A percentile compares a stretch with the other conserved stretches of the same genome.
These are phyloP conservation scores for Trypanosoma melophagium DNA, from an alignment of 208 protist genomes.

Conservation along the genomic window DNA sequence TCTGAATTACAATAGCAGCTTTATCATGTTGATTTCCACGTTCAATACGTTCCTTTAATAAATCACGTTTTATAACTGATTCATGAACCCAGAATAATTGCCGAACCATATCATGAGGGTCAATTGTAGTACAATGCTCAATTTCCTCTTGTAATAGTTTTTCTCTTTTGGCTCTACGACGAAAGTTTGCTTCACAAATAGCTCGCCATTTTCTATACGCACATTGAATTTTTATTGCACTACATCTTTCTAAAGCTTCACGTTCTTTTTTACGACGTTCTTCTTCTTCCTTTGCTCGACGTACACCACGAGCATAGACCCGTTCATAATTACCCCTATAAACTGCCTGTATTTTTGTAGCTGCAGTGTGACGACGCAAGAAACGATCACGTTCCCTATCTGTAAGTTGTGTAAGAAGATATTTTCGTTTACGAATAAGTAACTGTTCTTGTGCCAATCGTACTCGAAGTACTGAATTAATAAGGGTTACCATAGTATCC, in stretches of 20 bases:
- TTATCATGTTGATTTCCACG: conserved; percentile 21
- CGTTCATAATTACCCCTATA: conserved; percentile 85
- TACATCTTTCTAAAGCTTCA: conserved; percentile 42
- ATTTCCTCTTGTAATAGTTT: conserved; percentile 47
- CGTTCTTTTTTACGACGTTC: conserved; percentile 34
- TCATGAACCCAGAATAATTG: conserved; percentile 86
- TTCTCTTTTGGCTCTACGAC: conserved; percentile 37
- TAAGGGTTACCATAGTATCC: conserved; percentile 47
- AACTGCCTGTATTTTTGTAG: conserved; percentile 67
- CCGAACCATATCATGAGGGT: conserved; percentile 70
- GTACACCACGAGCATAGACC: conserved; percentile 56
- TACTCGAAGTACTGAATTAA: conserved; percentile 57
- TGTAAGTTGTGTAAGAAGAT: conserved; percentile 44
- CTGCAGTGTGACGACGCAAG: conserved; percentile 39
- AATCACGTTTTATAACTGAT: conserved; percentile 40
- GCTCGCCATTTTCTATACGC: conserved; percentile 48
- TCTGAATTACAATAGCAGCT: conserved; percentile 62
- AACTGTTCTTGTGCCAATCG: conserved; percentile 30
- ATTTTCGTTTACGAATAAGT: conserved; percentile 23
- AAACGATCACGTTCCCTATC: conserved; percentile 44
- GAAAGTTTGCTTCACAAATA: conserved; percentile 28
- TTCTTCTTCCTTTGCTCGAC: conserved; percentile 45
- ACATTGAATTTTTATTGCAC: conserved; percentile 68
- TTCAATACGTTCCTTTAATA: conserved; percentile 35
- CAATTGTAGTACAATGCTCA: conserved; percentile 43